Percentiles rank a stretch among this genome's conserved stretches.
These are phyloP conservation scores for Peterozyma xylosa DNA, from an alignment of 805 yeast species.

Conservation along the genomic window DNA sequence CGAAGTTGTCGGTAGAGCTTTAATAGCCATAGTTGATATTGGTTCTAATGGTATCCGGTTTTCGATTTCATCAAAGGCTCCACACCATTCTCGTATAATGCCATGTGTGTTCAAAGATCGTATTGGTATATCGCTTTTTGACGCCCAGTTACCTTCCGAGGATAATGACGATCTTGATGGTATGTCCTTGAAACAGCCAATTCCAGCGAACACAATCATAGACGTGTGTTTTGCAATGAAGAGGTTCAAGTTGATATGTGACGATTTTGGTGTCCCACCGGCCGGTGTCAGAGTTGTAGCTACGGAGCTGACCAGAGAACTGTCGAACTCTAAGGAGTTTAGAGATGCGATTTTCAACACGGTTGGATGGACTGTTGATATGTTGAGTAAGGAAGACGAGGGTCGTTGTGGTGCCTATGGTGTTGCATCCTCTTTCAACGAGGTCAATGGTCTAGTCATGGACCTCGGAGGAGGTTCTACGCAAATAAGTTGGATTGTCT, in stretches of 20 bases:
- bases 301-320: constrained; percentile 69
- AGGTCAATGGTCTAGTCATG: constrained; percentile 59
- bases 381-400: constrained; percentile 57
- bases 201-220: constrained; percentile 46
- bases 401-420: constrained; percentile 66
- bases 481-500: constrained; percentile 63
- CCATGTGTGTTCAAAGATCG: constrained; percentile 75
- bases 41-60: constrained; percentile 74
- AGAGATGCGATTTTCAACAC: constrained; percentile 46
- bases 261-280: constrained; percentile 61
- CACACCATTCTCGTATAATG: constrained; percentile 66
- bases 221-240: constrained; percentile 59
- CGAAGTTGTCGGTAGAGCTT: constrained; percentile 47
- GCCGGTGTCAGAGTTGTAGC: constrained; percentile 61
- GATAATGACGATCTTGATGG: constrained; percentile 18
- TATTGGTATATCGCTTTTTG: constrained; percentile 61
- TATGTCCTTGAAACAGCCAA: constrained; percentile 33
- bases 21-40: constrained; percentile 65
- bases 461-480: constrained; percentile 71
- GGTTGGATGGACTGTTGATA: constrained; percentile 59
- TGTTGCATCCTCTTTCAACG: constrained; percentile 65
- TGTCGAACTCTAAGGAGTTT: constrained; percentile 55
- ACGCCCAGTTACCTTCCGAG: constrained; percentile 37
- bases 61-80: constrained; percentile 60
- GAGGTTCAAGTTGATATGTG: constrained; percentile 63